Conservation (phyloP, 768 basidiomycete genomes). For the Leccinum pellstonianum region DNA sequence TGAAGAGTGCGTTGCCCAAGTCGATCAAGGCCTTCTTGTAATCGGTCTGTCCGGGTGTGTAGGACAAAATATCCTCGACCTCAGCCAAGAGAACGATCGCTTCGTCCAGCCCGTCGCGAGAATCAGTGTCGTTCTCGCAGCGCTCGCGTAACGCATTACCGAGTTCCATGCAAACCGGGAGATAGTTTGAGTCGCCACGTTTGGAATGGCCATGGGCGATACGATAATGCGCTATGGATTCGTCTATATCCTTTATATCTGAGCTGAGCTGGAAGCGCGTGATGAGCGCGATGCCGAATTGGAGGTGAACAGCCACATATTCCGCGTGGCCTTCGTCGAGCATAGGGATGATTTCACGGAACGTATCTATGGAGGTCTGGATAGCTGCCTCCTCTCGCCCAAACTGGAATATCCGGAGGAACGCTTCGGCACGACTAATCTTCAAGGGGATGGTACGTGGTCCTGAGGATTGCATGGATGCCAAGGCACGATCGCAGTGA, state of each 20-base stretch:
- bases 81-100: slow-evolving; percentile 23
- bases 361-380: slow-evolving; percentile 7
- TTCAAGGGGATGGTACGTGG: slow-evolving; percentile 3
- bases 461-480: background rate
- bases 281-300: slow-evolving; percentile 20
- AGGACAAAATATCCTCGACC: slow-evolving; percentile 15
- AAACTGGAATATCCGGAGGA: slow-evolving; percentile 11
- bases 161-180: slow-evolving; percentile 12
- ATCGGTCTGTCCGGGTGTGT: background rate
- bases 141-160: slow-evolving; percentile 16
- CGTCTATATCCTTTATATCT: slow-evolving; percentile 22
- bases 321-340: slow-evolving; percentile 15
- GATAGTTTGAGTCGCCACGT: slow-evolving; percentile 9
- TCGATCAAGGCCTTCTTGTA: slow-evolving; percentile 10
- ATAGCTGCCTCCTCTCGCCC: slow-evolving; percentile 12
- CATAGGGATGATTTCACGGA: slow-evolving; percentile 13
- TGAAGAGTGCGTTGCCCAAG: slow-evolving; percentile 12
- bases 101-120: slow-evolving; percentile 22
- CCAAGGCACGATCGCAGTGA: slow-evolving; percentile 22
- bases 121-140: slow-evolving; percentile 7
- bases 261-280: slow-evolving; percentile 11
- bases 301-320: slow-evolving; percentile 5
- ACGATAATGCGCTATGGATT: slow-evolving; percentile 19
- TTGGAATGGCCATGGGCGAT: slow-evolving; percentile 12
- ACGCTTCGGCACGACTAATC: slow-evolving; percentile 15